Evolutionary conservation across 1,284 basidiomycete species (phyloP).

Genomic region (Cystobasidiaceae sp.): DNA sequence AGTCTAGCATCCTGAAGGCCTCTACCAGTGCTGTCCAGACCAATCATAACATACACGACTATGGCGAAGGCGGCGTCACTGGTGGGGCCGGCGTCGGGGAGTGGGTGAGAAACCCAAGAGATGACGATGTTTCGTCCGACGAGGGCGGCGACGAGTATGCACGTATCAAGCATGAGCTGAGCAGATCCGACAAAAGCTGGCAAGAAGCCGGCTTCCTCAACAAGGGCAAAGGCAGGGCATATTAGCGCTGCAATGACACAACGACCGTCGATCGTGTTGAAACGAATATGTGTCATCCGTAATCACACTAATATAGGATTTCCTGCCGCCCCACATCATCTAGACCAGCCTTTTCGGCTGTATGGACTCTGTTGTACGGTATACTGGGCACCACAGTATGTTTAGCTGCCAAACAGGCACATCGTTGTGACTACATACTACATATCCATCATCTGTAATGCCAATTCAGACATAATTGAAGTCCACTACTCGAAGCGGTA

Average conservation of each 20-base stretch:
- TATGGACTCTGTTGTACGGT: too few species aligned
- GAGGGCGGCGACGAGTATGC: slow-evolving; percentile 36
- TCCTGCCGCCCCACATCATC: too few species aligned
- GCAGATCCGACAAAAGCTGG: slow-evolving; percentile 31
- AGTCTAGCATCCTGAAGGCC: slow-evolving; percentile 34
- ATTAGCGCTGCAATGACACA: neutral
- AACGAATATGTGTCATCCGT: too few species aligned
- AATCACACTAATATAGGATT: too few species aligned
- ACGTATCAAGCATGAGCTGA: slow-evolving; percentile 28
- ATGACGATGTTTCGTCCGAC: slow-evolving; percentile 31
- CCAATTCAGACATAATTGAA: too few species aligned
- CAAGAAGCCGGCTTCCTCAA: slow-evolving; percentile 27
- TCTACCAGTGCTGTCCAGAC: slow-evolving; percentile 20
- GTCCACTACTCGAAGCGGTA: too few species aligned
- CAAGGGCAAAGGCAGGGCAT: slow-evolving; percentile 30
- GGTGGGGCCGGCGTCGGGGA: slow-evolving; percentile 1
- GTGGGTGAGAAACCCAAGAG: slow-evolving; percentile 19
- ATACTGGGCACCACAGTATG: too few species aligned
- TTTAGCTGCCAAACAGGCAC: too few species aligned
- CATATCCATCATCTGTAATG: too few species aligned
- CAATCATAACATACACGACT: slow-evolving; percentile 7
- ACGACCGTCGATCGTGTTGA: neutral
- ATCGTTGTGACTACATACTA: too few species aligned
- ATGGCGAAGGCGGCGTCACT: slow-evolving; percentile 8
- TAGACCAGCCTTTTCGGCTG: too few species aligned